phyloP scores from a whole-genome alignment of 441 rosid genomes.

The Aleurites moluccanus region DNA sequence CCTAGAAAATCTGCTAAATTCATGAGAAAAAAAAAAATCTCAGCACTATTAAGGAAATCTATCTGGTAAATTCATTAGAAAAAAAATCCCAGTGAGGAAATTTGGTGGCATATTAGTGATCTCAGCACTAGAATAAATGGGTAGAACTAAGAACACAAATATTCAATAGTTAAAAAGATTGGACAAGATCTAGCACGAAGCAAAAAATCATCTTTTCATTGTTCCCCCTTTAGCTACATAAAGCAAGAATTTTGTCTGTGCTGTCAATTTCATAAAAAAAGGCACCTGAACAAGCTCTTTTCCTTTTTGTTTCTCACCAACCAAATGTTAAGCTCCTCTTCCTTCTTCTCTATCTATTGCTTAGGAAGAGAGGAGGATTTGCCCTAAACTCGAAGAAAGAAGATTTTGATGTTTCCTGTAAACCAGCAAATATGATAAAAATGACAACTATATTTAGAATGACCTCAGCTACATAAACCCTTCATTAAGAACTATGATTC shows the following conservation, averaged over 20 bases:
- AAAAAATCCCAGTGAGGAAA: not conserved
- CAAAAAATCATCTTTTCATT: not conserved
- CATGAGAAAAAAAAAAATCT: too few species aligned
- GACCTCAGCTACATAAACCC: too few species aligned
- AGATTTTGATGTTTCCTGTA: not conserved
- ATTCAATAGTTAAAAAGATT: not conserved
- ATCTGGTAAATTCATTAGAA: too few species aligned
- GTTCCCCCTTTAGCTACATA: slow-evolving; percentile 14
- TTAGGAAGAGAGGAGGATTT: not conserved
- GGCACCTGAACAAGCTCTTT: not conserved
- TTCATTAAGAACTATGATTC: too few species aligned
- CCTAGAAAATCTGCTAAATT: too few species aligned
- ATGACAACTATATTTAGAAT: too few species aligned
- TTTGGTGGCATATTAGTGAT: not conserved
- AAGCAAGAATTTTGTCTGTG: not conserved
- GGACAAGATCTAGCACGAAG: slow-evolving; percentile 4
- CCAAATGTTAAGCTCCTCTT: not conserved
- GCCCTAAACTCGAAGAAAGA: not conserved
- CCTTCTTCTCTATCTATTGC: not conserved
- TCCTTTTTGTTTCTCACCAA: not conserved
- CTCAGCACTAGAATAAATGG: not conserved
- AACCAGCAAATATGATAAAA: not conserved
- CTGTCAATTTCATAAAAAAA: not conserved
- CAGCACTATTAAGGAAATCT: not conserved
- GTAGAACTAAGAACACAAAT: not conserved